These are phyloP conservation scores for Cercophora samala DNA, from an alignment of 495 filamentous ascomycete genomes.

Conservation along the genomic window DNA sequence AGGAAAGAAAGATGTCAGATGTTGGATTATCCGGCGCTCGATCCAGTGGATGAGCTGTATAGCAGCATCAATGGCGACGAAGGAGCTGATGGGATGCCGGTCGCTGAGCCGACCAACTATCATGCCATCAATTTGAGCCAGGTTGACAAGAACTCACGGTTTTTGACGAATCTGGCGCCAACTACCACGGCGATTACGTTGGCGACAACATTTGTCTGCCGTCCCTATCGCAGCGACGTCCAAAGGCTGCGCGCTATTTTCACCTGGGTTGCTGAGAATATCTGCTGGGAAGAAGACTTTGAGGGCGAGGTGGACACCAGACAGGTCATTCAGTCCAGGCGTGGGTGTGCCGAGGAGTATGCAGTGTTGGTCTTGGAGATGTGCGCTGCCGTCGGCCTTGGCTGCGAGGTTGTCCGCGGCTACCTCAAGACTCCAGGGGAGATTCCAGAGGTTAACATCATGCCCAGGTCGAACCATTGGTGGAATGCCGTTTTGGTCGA, in stretches of 20 bases:
- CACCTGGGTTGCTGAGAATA: constrained; percentile 92
- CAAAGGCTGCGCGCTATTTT: constrained; percentile 92
- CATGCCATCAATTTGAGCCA: constrained; percentile 70
- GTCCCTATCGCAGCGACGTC: constrained; percentile 91
- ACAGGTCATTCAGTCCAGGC: constrained; percentile 75
- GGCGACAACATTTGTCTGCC: constrained; percentile 87
- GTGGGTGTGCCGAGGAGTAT: constrained; percentile 88
- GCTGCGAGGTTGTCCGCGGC: constrained; percentile 77
- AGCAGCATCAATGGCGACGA: constrained; percentile 89
- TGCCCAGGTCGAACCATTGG: constrained; percentile 88
- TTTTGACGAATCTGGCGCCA: constrained; percentile 84
- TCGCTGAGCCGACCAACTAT: constrained; percentile 82
- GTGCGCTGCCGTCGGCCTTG: constrained; percentile 85
- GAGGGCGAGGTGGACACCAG: constrained; percentile 74
- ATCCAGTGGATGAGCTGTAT: constrained; percentile 81
- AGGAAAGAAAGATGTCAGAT: constrained; percentile 90
- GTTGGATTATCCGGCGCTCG: constrained; percentile 84
- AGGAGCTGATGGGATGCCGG: constrained; percentile 75
- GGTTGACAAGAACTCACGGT: constrained; percentile 94
- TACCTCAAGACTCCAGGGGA: constrained; percentile 91
- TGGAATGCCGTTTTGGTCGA: constrained; percentile 97
- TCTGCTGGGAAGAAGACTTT: constrained; percentile 93
- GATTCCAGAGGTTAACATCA: constrained; percentile 67
- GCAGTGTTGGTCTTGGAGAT: constrained; percentile 86
- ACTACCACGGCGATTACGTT: constrained; percentile 80